Base-by-base conservation (phyloP, 1,284 basidiomycete genomes). In the Microbotryum silenes-acaulis region DNA sequence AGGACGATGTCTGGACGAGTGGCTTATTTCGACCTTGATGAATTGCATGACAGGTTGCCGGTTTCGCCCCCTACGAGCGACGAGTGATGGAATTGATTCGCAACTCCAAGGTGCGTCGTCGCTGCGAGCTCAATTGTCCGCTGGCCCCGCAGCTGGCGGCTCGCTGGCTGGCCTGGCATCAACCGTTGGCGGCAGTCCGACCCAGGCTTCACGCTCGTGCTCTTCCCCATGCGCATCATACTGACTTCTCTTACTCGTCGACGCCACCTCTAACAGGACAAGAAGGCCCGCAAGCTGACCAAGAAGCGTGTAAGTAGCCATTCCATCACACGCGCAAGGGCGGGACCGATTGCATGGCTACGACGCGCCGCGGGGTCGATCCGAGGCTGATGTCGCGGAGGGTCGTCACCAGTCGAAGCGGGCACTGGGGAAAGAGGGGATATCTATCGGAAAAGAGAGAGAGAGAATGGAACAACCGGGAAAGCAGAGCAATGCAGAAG, bases 51-150 rank as follows among this genome's bases (percentile, higher is more conserved):
- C 42, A 75, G 70, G 75, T 78, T 29, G 91, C 87, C 75, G 96
- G 96, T 68, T 98, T 97, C 81, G 91, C 93, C 53, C 89, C 96
- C 53, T 99, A 99, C 79, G 96, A 99, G 84, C 85, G 93, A 76
- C 86, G 96, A 71, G 92, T 98, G 63, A 87, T 99, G 89, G 96
- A 99, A 81, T 79, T 99, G 83, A 81, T 98, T 81, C 86, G 94
- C 78, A 98, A 97, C 86, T 96, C 91, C 71, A 97, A 97, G 83
- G 89, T 90, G 75, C 71, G 85, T 77, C 20, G 48, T 23, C 48
- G 29, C 20, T 50, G n/a, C 16, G 25, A 6, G 29, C 37, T 42
- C 37, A 18, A 18, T 6, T 18, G 37, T 16, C 3, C 8, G 9
- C 37, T 37, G 27, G 27, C 27, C 5, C 27, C 27, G 27, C 27